Base-by-base conservation (phyloP, 2,329 filamentous ascomycete species). In the Ceratocystis ficicola region DNA sequence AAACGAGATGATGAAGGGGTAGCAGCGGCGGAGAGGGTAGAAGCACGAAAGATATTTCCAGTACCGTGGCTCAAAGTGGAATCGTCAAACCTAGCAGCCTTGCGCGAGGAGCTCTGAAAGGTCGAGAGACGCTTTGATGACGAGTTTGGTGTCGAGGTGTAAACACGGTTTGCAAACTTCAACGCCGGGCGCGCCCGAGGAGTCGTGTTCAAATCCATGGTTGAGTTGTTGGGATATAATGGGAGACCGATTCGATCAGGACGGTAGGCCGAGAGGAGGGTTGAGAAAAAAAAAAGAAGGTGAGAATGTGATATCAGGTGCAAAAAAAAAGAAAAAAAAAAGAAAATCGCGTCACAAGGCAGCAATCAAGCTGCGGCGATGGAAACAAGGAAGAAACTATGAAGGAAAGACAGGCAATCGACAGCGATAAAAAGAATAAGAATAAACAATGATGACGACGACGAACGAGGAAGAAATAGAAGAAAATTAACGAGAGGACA, bases 131-230 rank as follows among this genome's bases (percentile, higher is more conserved):
- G 75, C 71, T 71, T 71, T 17, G 70, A 68, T 6, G 60, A 52
- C 17, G 65, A 65, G 25, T 68, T 65, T 6, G 68, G 66, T 10
- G 69, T 69, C 63, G 68, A 73, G 66, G 73, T 73, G 68, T 74
- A 76, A 68, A 72, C 71, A 70, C 77, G 77, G 71, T 76, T 78
- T 67, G 77, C 76, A 69, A 79, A 79, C 32, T 76, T 75, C 65
- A 79, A 72, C 63, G 73, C 74, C 65, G 77, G 74, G 62, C 76
- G 76, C 65, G 76, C 71, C 63, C 64, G 64, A 25, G 64, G 64
- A 64, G 67, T 66, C 25, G 57, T 62, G 60, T 36, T 62, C 12
- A 66, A 41, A 41, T 68, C 67, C 64, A 68, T 66, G 20, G 22
- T 62, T 10, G 46, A n/a, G 41, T 44, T 44, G 8, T 41, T n/a